A percentile compares a stretch with the other conserved stretches of the same genome.
Evolutionary conservation across 805 yeast genomes (phyloP).

Genomic region (Nakazawaea wyomingensis): DNA sequence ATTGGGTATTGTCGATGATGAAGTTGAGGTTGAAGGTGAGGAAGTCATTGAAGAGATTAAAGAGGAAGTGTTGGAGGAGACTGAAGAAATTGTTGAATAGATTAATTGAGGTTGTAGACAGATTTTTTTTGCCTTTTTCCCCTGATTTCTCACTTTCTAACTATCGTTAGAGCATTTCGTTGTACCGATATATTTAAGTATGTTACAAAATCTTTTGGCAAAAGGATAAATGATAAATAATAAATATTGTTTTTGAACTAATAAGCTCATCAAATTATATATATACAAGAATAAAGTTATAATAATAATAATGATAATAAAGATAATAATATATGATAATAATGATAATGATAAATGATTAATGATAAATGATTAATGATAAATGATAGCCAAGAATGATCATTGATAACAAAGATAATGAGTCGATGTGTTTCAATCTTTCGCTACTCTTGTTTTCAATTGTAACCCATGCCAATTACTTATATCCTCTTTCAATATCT

Average conservation of each 20-base stretch:
- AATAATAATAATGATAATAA: too few species aligned
- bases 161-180: too few species aligned
- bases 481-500: constrained; percentile 76
- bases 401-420: too few species aligned
- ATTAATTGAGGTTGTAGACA: not conserved
- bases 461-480: constrained; percentile 94
- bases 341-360: too few species aligned
- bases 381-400: too few species aligned
- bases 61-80: constrained; percentile 69
- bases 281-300: not conserved
- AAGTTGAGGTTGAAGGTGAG: constrained; percentile 41
- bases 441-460: constrained; percentile 61
- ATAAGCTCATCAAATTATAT: not conserved
- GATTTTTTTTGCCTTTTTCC: too few species aligned
- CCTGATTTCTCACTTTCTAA: too few species aligned
- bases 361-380: too few species aligned
- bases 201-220: too few species aligned
- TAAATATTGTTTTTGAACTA: not conserved
- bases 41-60: constrained; percentile 69
- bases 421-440: constrained; percentile 3
- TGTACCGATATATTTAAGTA: too few species aligned
- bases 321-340: too few species aligned
- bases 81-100: constrained; percentile 59
- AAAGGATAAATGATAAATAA: too few species aligned
- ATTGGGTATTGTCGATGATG: constrained; percentile 40